Evolutionary conservation across 129 eudicot genomes (phyloP).

Genomic region (Artemisia annua): DNA sequence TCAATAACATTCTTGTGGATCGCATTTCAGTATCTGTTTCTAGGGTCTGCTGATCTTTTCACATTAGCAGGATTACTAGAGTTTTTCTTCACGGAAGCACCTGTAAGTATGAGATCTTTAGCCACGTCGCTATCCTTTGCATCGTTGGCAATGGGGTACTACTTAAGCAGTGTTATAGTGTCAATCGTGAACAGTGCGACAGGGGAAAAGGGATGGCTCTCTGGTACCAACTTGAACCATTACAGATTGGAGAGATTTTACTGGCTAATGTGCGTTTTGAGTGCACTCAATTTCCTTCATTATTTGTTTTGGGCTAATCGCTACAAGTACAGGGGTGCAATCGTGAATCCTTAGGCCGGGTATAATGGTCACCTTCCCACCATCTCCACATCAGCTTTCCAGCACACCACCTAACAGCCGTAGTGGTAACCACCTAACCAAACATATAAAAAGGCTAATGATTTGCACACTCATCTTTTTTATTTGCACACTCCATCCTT

Average conservation of each 20-base stretch:
- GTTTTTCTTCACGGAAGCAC: slow-evolving; percentile 93
- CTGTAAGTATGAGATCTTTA: slow-evolving; percentile 69
- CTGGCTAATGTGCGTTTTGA: slow-evolving; percentile 72
- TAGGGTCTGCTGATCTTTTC: slow-evolving; percentile 88
- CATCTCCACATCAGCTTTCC: too few relatives aligned
- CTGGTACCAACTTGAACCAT: slow-evolving; percentile 64
- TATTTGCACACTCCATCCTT: too few relatives aligned
- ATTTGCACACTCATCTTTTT: too few relatives aligned
- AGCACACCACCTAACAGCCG: too few relatives aligned
- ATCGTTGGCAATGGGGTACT: slow-evolving; percentile 80
- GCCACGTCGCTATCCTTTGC: slow-evolving; percentile 81
- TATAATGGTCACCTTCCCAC: too few relatives aligned
- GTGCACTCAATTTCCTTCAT: slow-evolving; percentile 69
- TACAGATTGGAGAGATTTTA: slow-evolving; percentile 71
- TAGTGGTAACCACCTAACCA: too few relatives aligned
- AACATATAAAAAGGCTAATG: too few relatives aligned
- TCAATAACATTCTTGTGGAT: slow-evolving; percentile 79
- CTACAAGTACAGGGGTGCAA: slow-evolving; percentile 48
- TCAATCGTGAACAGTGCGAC: slow-evolving; percentile 77
- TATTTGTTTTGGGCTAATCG: slow-evolving; percentile 74
- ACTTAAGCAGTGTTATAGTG: slow-evolving; percentile 66
- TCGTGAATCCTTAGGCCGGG: too few relatives aligned
- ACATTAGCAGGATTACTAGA: slow-evolving; percentile 78
- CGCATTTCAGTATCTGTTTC: slow-evolving; percentile 77
- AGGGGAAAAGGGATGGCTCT: slow-evolving; percentile 60